Conservation (phyloP, 371 early-diverging fungal genomes). For the Paraphysoderma sedebokerense region DNA sequence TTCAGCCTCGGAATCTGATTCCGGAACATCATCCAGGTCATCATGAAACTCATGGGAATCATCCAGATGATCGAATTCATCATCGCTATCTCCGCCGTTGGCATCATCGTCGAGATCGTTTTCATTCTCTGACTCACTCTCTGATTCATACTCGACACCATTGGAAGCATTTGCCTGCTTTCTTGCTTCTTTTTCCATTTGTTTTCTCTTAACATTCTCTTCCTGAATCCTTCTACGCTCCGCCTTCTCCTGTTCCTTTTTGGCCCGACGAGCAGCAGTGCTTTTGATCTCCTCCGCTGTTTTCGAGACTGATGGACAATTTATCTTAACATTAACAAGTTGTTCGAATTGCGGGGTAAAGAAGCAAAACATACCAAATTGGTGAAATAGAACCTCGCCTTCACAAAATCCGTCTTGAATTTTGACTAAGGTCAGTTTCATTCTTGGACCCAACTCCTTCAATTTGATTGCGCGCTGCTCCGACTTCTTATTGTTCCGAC, state of each 20-base stretch:
- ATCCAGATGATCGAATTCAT: conserved; percentile 9
- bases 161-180: conserved; percentile 9
- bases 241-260: conserved; percentile 36
- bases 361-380: conserved; percentile 21
- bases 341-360: background rate
- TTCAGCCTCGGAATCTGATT: conserved; percentile 10
- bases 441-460: conserved; percentile 80
- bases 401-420: conserved; percentile 79
- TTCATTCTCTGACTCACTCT: conserved; percentile 3
- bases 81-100: conserved; percentile 18
- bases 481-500: conserved; percentile 47
- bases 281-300: conserved; percentile 45
- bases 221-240: conserved; percentile 59
- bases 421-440: conserved; percentile 74
- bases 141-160: conserved; percentile 3
- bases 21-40: conserved; percentile 14
- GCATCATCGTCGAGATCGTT: conserved; percentile 12
- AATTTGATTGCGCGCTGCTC: conserved; percentile 74
- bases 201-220: conserved; percentile 60
- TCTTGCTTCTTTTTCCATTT: conserved; percentile 32
- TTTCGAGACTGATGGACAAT: conserved; percentile 34
- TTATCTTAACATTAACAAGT: background rate
- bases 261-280: conserved; percentile 32
- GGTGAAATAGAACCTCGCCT: conserved; percentile 83
- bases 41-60: conserved; percentile 7